Evolutionary conservation across 2,329 filamentous ascomycete species (phyloP).

Genomic region (Curvularia verruculosa): DNA sequence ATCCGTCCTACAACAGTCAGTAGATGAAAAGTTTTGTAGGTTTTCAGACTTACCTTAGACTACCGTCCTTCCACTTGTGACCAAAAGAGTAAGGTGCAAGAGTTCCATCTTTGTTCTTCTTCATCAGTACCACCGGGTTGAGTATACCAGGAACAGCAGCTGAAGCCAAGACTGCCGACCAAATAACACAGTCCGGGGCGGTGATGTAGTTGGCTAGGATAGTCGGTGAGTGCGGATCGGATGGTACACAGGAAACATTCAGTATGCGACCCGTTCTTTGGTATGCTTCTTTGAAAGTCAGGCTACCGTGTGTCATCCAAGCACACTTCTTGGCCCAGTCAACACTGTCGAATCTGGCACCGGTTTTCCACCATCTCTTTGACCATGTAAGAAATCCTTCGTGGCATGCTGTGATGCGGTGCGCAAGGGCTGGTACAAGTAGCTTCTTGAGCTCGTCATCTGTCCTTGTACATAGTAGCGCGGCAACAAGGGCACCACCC

Average conservation of each 20-base stretch:
- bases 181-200: conserved; percentile 94
- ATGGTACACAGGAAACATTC: conserved; percentile 94
- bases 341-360: conserved; percentile 89
- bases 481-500: conserved; percentile 88
- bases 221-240: conserved; percentile 89
- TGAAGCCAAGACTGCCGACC: conserved; percentile 93
- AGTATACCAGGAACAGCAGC: conserved; percentile 95
- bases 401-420: conserved; percentile 82
- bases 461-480: conserved; percentile 84
- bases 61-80: conserved; percentile 99
- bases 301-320: conserved; percentile 90
- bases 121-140: conserved; percentile 92
- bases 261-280: conserved; percentile 91
- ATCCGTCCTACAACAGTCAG: conserved; percentile 67
- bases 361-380: conserved; percentile 86
- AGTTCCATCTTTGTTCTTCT: conserved; percentile 77
- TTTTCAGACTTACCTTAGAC: conserved; percentile 57
- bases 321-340: conserved; percentile 85
- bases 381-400: conserved; percentile 79
- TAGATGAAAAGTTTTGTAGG: background rate
- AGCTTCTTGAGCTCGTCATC: conserved; percentile 87
- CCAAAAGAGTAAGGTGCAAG: conserved; percentile 93
- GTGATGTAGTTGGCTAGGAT: conserved; percentile 97
- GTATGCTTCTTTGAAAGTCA: conserved; percentile 95
- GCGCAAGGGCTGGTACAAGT: conserved; percentile 83